Evolutionary conservation across 2,329 filamentous ascomycete genomes (phyloP).

Genomic region (Aspergillus sp.): DNA sequence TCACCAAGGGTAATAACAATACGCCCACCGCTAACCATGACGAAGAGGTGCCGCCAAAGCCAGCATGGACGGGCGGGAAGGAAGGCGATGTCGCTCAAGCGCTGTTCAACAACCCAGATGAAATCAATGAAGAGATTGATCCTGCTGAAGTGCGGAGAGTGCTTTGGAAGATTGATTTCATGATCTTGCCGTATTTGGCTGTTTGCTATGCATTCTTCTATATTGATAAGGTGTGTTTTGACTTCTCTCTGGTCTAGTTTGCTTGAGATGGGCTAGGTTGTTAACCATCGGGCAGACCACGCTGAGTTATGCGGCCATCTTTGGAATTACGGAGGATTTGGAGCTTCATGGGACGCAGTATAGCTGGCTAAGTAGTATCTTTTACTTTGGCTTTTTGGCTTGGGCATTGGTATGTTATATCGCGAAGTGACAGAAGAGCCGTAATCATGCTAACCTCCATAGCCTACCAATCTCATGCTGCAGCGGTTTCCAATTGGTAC

Average conservation of each 20-base stretch:
- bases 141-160: conserved; percentile 48
- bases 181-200: conserved; percentile 58
- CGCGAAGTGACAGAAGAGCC: neutral
- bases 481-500: conserved; percentile 53
- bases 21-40: conserved; percentile 27
- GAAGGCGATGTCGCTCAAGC: conserved; percentile 53
- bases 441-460: neutral
- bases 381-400: conserved; percentile 57
- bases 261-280: neutral
- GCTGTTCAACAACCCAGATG: conserved; percentile 50
- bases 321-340: conserved; percentile 61
- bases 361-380: conserved; percentile 55
- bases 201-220: conserved; percentile 57
- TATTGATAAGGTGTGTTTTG: conserved; percentile 41
- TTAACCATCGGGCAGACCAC: conserved; percentile 46
- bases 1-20: conserved; percentile 22
- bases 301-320: conserved; percentile 64
- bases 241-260: neutral
- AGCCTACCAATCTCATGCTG: conserved; percentile 54
- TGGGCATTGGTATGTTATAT: conserved; percentile 45
- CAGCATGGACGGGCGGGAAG: conserved; percentile 6
- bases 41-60: conserved; percentile 28
- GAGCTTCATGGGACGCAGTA: conserved; percentile 59
- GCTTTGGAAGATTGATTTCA: conserved; percentile 58
- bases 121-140: conserved; percentile 48